Conservation (phyloP, 164 flowering plant genomes). For the Hamamelis virginiana region DNA sequence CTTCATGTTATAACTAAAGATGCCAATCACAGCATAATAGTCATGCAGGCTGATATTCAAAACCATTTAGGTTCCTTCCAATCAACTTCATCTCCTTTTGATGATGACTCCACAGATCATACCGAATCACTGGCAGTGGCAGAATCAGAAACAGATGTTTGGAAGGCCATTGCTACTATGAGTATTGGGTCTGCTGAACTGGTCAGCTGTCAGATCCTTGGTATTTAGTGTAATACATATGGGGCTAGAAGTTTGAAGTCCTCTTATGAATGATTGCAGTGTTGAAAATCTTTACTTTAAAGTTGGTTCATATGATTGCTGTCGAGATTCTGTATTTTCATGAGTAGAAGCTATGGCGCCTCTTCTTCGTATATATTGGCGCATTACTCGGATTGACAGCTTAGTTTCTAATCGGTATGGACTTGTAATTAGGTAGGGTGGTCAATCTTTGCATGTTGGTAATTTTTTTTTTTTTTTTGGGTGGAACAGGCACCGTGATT, state of each 20-base stretch:
- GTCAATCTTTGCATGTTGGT: too few relatives aligned
- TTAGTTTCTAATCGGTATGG: too few relatives aligned
- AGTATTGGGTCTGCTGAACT: conserved; percentile 56
- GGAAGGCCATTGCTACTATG: conserved; percentile 50
- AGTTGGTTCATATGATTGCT: not conserved
- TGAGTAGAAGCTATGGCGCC: not conserved
- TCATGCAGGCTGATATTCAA: conserved; percentile 45
- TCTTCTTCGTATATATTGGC: not conserved
- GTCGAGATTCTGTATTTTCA: not conserved
- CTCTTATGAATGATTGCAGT: not conserved
- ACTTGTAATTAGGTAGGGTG: too few relatives aligned
- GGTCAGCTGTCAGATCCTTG: conserved; percentile 65
- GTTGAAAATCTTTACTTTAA: not conserved
- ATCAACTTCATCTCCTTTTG: conserved; percentile 20
- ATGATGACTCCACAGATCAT: conserved; percentile 16
- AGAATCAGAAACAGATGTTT: conserved; percentile 31
- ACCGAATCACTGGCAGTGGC: conserved; percentile 20
- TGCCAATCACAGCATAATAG: conserved; percentile 19
- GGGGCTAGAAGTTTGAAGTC: too few relatives aligned
- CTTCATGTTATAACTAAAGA: conserved; percentile 80
- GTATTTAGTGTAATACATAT: too few relatives aligned
- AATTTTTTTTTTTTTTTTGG: too few relatives aligned
- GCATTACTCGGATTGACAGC: too few relatives aligned
- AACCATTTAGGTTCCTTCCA: conserved; percentile 21
- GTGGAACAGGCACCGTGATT: too few relatives aligned